Percentiles rank a stretch among this genome's conserved stretches.
phyloP scores from a whole-genome alignment of 345 rosid genomes.

The Rhodomyrtus tomentosa region DNA sequence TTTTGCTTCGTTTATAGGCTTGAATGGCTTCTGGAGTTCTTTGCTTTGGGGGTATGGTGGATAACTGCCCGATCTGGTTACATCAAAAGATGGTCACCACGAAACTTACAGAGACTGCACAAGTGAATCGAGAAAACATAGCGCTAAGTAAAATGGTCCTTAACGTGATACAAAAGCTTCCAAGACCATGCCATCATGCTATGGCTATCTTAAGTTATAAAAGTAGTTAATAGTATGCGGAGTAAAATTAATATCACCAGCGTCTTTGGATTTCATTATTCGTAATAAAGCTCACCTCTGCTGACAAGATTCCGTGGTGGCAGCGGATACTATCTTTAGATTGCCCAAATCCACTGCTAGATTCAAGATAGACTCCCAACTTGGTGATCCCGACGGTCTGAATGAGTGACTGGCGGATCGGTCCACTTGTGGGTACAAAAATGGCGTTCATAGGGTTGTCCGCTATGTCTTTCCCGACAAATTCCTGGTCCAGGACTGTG shows the following conservation, averaged over 20 bases:
- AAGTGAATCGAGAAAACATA: not conserved
- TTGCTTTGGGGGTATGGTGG: constrained; percentile 62
- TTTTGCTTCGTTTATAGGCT: constrained; percentile 44
- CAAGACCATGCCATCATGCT: not conserved
- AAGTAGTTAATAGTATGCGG: not conserved
- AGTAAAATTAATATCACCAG: not conserved
- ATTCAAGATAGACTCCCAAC: constrained; percentile 83
- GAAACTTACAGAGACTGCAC: not conserved
- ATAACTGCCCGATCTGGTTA: constrained; percentile 58
- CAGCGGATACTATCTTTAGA: constrained; percentile 62
- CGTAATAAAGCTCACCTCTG: constrained; percentile 41
- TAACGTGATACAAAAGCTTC: not conserved
- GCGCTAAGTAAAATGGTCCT: not conserved
- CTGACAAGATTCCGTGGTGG: constrained; percentile 73
- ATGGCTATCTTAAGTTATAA: not conserved
- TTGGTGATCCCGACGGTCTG: constrained; percentile 92
- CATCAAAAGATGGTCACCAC: not conserved
- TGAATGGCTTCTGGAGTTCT: constrained; percentile 51
- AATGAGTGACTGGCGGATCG: constrained; percentile 63
- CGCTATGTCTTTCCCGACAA: constrained; percentile 85
- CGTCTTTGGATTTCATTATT: not conserved
- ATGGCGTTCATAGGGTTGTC: constrained; percentile 93
- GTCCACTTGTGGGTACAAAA: constrained; percentile 57
- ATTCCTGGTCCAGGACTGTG: constrained; percentile 37
- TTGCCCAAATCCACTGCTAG: constrained; percentile 87